These are phyloP conservation scores for Candida buenavistaensis DNA, from an alignment of 1,139 yeast genomes.

Conservation along the genomic window DNA sequence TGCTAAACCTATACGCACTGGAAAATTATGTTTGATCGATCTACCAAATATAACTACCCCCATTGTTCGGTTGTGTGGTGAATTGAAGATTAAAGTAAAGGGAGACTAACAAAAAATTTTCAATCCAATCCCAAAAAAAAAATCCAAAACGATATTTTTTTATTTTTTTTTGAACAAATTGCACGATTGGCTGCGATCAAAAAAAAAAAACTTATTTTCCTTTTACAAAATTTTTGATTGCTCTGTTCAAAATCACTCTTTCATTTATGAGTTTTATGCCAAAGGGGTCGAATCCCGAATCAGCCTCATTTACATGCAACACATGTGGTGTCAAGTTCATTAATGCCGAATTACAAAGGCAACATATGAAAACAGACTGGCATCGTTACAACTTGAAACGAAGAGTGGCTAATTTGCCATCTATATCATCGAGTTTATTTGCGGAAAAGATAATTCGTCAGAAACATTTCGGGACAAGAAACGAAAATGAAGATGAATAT, in stretches of 20 bases:
- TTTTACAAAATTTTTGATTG: not conserved
- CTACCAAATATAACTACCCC: slow-evolving; percentile 78
- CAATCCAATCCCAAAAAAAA: not conserved
- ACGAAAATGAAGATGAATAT: slow-evolving; percentile 60
- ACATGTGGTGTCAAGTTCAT: slow-evolving; percentile 82
- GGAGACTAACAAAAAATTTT: too few relatives aligned
- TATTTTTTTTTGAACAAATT: not conserved
- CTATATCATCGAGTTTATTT: slow-evolving; percentile 77
- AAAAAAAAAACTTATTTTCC: not conserved
- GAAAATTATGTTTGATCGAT: slow-evolving; percentile 56
- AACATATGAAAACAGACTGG: slow-evolving; percentile 97
- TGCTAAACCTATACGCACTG: slow-evolving; percentile 66
- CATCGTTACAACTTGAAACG: slow-evolving; percentile 90
- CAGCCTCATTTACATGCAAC: slow-evolving; percentile 69
- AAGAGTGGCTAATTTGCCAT: slow-evolving; percentile 81
- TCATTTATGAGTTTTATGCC: slow-evolving; percentile 26
- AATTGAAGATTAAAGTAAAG: too few relatives aligned
- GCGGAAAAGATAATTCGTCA: slow-evolving; percentile 62
- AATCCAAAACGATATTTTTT: not conserved
- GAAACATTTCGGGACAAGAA: slow-evolving; percentile 23
- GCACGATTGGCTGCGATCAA: not conserved
- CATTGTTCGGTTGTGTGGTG: slow-evolving; percentile 34
- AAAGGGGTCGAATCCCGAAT: slow-evolving; percentile 35
- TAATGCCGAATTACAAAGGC: slow-evolving; percentile 76
- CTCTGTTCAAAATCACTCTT: not conserved